Percentiles rank a stretch among this genome's conserved stretches.
These are phyloP conservation scores for Prunella vulgaris DNA, from an alignment of 257 asterid genomes.

Conservation along the genomic window DNA sequence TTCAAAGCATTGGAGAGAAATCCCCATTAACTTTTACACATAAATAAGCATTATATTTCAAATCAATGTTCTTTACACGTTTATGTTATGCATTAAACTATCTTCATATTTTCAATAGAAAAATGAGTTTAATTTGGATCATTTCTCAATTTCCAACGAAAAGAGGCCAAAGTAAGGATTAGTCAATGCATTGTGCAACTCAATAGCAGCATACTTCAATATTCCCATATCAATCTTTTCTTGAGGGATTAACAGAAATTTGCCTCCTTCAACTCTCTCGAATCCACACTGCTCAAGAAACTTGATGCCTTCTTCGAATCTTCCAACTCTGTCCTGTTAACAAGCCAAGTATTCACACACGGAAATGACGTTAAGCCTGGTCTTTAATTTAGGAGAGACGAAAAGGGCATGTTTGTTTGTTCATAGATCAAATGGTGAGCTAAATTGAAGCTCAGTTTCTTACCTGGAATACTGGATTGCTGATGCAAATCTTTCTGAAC, in stretches of 20 bases:
- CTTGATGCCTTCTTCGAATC: slow-evolving; percentile 47
- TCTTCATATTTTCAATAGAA: neutral
- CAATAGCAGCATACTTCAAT: slow-evolving; percentile 40
- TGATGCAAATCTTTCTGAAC: slow-evolving; percentile 72
- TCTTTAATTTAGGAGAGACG: neutral
- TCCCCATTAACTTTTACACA: neutral
- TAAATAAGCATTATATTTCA: neutral
- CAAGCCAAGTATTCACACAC: neutral
- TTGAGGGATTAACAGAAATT: slow-evolving; percentile 36
- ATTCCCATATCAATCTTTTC: slow-evolving; percentile 40
- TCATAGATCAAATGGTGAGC: neutral
- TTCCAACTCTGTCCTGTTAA: slow-evolving; percentile 64
- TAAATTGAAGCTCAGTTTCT: neutral
- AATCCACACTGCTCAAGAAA: slow-evolving; percentile 74
- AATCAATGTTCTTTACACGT: neutral
- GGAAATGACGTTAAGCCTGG: neutral
- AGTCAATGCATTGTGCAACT: slow-evolving; percentile 52
- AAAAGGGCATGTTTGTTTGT: neutral
- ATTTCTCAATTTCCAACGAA: neutral
- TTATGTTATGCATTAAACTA: neutral
- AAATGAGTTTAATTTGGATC: neutral
- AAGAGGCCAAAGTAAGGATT: slow-evolving; percentile 74
- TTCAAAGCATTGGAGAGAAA: neutral
- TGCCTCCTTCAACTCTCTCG: slow-evolving; percentile 47
- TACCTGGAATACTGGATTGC: slow-evolving; percentile 76